Base-by-base conservation (phyloP, 2,329 filamentous ascomycete genomes). In the Colletotrichum gigasporum region DNA sequence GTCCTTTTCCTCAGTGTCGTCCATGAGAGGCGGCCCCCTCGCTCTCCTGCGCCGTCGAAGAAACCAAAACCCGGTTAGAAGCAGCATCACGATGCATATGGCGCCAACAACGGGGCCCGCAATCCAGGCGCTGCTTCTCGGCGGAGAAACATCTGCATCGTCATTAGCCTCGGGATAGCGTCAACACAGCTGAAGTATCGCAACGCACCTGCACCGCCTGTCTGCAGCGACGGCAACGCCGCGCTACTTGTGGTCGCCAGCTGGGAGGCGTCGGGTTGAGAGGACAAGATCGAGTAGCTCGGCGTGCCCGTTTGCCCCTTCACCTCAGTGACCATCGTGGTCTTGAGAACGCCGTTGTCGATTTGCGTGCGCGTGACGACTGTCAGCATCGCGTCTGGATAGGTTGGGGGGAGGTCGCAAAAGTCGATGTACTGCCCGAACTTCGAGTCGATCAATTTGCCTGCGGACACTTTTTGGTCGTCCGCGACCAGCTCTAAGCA, bases 21-120 rank as follows among this genome's bases (percentile, higher is more conserved):
- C 18, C 8, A n/a, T 24, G 12, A 2, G 14, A 22, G 11, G 16
- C 12, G 12, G 26, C 12, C 5, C 10, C 11, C 11, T 16, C 18
- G 28, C 11, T n/a, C 35, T 44, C 5, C 7, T 12, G 8, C 28
- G 50, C 5, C 50, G 42, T 45, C 30, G 6, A 18, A 58, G 4
- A 8, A 63, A 63, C 53, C 59, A 63, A 6, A 42, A 48, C 2
- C 59, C 35, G 8, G 12, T 4, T 3, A 20, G 14, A 1, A 42
- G 28, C 0, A 51, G 22, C 12, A 30, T 0, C 5, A 63, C 30
- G 2, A 18, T 22, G 10, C 18, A 41, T 5, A 39, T 5, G 5
- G 24, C 18, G 30, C 53, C 53, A 2, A 63, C 41, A 2, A 63
- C 35, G 4, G 53, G 35, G 6, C 59, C 59, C 11, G 59, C 53